Base-by-base conservation (phyloP, 139 green algal species). In the Nannochloris sp. region DNA sequence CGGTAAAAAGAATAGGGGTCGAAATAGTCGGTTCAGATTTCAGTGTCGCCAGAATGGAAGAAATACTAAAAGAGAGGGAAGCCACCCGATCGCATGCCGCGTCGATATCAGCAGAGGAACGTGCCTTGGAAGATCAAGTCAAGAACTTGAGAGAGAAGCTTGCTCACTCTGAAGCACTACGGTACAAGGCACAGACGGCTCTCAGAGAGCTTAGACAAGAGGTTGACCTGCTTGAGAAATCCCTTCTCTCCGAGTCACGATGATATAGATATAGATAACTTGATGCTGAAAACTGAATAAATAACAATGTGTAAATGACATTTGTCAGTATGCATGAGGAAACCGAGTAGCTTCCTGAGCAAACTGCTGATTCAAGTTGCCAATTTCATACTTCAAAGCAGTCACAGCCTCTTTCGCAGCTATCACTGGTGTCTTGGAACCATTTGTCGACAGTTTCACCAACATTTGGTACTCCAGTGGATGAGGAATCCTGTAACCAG, bases 401-500 rank as follows among this genome's bases (percentile, higher is more conserved):
- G 73, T 49, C 23, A 92, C 62, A 4, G 84, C 66, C 29, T 78
- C 67, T 13, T 67, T 23, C 63, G 87, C 62, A 2, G 72, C 77
- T 3, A 67, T 44, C 11, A 74, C 68, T 4, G 82, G 83, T 11
- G 57, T 44, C 67, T 84, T 87, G 10, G 55, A 58, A 3, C 75
- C 82, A 12, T 70, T 88, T 29, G 85, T 91, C 60, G 85, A 79
- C 37, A 95, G 81, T 66, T 85, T 90, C 56, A 98, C 68, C 1
- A 91, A 59, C 63, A 98, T 84, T 16, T 80, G 69, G 45, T 95
- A 82, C 59, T 95, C 82, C 10, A 97, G 80, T 2, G 92, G 92
- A 72, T 98, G 92, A 0, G 92, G 92, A 46, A 96, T 83, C 43
- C 86, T 83, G 78, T 98, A 98, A 8, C 92, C 92, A 4, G 91